These are phyloP conservation scores for Albifimbria verrucaria DNA, from an alignment of 2,329 filamentous ascomycete species.

Conservation along the genomic window DNA sequence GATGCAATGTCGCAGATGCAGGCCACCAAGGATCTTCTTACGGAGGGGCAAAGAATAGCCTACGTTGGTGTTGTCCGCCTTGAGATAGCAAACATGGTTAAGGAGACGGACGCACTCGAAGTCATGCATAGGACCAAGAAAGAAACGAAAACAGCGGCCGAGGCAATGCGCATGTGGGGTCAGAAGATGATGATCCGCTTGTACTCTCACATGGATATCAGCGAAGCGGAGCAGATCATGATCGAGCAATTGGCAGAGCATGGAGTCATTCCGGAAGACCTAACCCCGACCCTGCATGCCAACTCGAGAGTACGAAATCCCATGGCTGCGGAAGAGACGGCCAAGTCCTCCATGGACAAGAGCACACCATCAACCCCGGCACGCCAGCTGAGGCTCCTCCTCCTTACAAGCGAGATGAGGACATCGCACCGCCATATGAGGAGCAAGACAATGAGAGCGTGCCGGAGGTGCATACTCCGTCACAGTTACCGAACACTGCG, in stretches of 20 bases:
- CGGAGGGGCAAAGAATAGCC: slow-evolving; percentile 91
- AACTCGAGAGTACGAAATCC: slow-evolving; percentile 94
- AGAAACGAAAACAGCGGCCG: slow-evolving; percentile 63
- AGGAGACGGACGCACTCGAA: slow-evolving; percentile 61
- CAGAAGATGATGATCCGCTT: slow-evolving; percentile 97
- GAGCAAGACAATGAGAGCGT: slow-evolving; percentile 66
- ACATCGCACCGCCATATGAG: slow-evolving; percentile 56
- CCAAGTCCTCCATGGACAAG: slow-evolving; percentile 6
- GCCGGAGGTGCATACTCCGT: slow-evolving; percentile 76
- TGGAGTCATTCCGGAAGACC: slow-evolving; percentile 78
- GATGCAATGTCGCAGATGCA: slow-evolving; percentile 90
- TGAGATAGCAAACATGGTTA: slow-evolving; percentile 74
- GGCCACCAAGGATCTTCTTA: slow-evolving; percentile 91
- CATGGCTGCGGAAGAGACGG: slow-evolving; percentile 54
- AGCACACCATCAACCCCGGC: slow-evolving; percentile 15
- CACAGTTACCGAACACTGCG: slow-evolving; percentile 74
- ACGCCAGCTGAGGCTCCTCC: slow-evolving; percentile 17
- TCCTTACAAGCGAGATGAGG: neutral
- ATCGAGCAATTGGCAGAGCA: slow-evolving; percentile 95
- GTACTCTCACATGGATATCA: slow-evolving; percentile 96
- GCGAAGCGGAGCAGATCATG: slow-evolving; percentile 89
- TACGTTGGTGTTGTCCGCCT: slow-evolving; percentile 90
- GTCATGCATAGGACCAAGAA: slow-evolving; percentile 68
- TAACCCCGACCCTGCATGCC: slow-evolving; percentile 83
- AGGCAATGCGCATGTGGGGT: slow-evolving; percentile 90